Percentiles rank a stretch among this genome's conserved stretches.
Evolutionary conservation across 495 filamentous ascomycete genomes (phyloP).

Genomic region (Tuber calosporum): DNA sequence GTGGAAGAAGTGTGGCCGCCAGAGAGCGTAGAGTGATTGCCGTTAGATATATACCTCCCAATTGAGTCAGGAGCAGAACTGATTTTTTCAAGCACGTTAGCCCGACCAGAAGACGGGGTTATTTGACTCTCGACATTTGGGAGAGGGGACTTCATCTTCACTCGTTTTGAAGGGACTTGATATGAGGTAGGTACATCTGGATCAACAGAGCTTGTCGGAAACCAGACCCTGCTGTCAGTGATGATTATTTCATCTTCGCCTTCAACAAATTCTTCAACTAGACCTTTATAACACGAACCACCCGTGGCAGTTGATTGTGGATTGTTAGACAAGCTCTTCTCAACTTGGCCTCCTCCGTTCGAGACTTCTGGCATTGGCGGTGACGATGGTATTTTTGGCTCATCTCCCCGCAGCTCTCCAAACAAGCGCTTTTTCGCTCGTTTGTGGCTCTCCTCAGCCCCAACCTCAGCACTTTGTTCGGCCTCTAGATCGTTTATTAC

Average conservation of each 20-base stretch:
- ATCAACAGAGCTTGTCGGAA: neutral
- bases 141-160: neutral
- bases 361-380: neutral
- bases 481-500: constrained; percentile 20
- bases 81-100: neutral
- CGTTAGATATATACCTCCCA: neutral
- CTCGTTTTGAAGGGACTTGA: neutral
- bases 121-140: neutral
- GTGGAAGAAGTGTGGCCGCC: neutral
- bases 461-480: constrained; percentile 19
- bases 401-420: neutral
- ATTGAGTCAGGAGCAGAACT: neutral
- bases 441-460: neutral
- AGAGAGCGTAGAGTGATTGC: neutral
- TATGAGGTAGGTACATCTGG: neutral
- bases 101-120: neutral
- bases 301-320: neutral
- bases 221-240: neutral
- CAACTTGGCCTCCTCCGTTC: neutral
- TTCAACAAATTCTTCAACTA: neutral
- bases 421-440: neutral
- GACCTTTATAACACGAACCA: neutral
- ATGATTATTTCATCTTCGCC: neutral
- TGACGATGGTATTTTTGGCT: neutral
- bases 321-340: neutral